phyloP scores from a whole-genome alignment of 2,329 filamentous ascomycete genomes.

The Didymosphaeria variabile region DNA sequence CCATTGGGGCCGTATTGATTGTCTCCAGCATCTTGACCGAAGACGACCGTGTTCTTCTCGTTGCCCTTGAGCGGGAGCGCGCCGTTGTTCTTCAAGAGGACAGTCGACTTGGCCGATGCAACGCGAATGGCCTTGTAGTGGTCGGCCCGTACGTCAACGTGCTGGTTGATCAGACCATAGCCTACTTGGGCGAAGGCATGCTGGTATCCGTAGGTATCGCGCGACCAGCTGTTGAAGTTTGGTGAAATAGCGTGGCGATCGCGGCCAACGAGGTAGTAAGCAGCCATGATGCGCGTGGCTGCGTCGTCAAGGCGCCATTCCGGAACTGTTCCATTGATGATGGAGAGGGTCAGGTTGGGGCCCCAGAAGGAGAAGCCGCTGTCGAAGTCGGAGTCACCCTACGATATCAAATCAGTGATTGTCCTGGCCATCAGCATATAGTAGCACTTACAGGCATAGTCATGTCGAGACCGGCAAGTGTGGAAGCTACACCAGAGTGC shows the following conservation, averaged over 20 bases:
- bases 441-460: slow-evolving; percentile 64
- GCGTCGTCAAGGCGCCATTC: slow-evolving; percentile 91
- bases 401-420: neutral
- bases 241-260: slow-evolving; percentile 63
- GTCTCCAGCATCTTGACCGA: slow-evolving; percentile 60
- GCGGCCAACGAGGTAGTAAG: slow-evolving; percentile 70
- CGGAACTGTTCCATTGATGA: slow-evolving; percentile 89
- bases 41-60: slow-evolving; percentile 59
- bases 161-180: slow-evolving; percentile 75
- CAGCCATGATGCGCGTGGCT: slow-evolving; percentile 80
- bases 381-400: slow-evolving; percentile 79
- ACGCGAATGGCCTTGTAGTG: slow-evolving; percentile 79
- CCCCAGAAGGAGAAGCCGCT: slow-evolving; percentile 81
- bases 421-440: neutral
- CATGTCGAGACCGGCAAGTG: slow-evolving; percentile 82
- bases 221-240: slow-evolving; percentile 91
- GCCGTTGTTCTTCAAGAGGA: slow-evolving; percentile 76
- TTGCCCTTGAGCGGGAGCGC: slow-evolving; percentile 56
- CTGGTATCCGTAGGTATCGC: slow-evolving; percentile 75
- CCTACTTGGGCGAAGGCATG: slow-evolving; percentile 71
- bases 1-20: slow-evolving; percentile 58
- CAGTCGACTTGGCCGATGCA: slow-evolving; percentile 80
- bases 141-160: slow-evolving; percentile 82
- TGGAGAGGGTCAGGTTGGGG: slow-evolving; percentile 83
- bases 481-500: slow-evolving; percentile 72